These are phyloP conservation scores for Talaromyces sp. DNA, from an alignment of 2,329 filamentous ascomycete species.

Conservation along the genomic window DNA sequence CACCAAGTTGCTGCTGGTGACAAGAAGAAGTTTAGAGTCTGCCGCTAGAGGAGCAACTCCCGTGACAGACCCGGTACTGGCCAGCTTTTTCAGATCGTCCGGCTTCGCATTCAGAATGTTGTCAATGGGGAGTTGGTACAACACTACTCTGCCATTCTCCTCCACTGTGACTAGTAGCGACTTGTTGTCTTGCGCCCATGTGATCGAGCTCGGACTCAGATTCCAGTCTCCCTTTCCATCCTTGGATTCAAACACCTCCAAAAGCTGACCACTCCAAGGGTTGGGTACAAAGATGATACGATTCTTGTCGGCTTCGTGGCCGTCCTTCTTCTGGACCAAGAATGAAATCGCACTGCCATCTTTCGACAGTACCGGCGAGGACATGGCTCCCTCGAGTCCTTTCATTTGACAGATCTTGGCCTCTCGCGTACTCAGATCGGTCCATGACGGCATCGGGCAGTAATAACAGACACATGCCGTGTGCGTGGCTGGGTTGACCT, in stretches of 20 bases:
- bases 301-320: constrained; percentile 46
- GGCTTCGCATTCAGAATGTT: constrained; percentile 25
- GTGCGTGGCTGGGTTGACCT: constrained; percentile 41
- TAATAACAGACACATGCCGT: constrained; percentile 45
- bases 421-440: constrained; percentile 27
- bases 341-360: constrained; percentile 41
- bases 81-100: constrained; percentile 32
- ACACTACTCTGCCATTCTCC: constrained; percentile 36
- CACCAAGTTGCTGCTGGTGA: constrained; percentile 41
- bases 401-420: constrained; percentile 28
- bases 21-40: constrained; percentile 33
- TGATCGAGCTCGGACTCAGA: constrained; percentile 37
- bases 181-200: constrained; percentile 39
- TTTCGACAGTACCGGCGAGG: constrained; percentile 42
- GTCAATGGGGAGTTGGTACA: constrained; percentile 37
- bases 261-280: constrained; percentile 35
- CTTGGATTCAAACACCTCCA: constrained; percentile 34
- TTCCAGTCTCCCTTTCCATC: constrained; percentile 40
- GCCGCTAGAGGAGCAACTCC: constrained; percentile 32
- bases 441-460: constrained; percentile 40
- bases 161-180: constrained; percentile 39
- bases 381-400: constrained; percentile 39
- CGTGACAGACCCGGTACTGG: constrained; percentile 37
- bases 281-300: constrained; percentile 40
- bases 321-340: constrained; percentile 41